A percentile compares a stretch with the other conserved stretches of the same genome.
Conservation (phyloP, 2,329 filamentous ascomycete species). For the Colletotrichum nymphaeae region DNA sequence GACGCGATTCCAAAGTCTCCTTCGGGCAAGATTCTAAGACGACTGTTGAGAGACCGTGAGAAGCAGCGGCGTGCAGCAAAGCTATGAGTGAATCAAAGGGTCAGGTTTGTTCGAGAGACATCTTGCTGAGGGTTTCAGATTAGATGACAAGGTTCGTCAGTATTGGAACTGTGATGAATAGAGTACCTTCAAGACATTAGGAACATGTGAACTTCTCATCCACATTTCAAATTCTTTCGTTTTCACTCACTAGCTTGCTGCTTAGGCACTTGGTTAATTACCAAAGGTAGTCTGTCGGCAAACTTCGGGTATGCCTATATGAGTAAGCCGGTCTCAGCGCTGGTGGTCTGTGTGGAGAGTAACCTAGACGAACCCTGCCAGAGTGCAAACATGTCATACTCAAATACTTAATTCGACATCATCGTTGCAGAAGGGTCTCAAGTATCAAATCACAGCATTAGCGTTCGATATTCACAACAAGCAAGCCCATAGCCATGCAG, state of each 20-base stretch:
- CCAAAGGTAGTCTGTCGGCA: not conserved
- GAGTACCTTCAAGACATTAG: not conserved
- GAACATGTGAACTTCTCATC: not conserved
- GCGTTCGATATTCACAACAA: not conserved
- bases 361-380: not conserved
- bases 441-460: not conserved
- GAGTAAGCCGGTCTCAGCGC: not conserved
- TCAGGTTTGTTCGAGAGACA: not conserved
- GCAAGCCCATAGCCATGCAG: constrained; percentile 16
- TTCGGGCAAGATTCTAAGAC: constrained; percentile 69
- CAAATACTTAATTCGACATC: not conserved
- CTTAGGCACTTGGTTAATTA: not conserved
- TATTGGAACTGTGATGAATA: not conserved
- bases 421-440: not conserved
- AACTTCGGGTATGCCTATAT: constrained; percentile 5
- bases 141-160: not conserved
- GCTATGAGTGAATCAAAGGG: not conserved
- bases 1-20: constrained; percentile 69
- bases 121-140: not conserved
- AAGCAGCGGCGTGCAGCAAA: not conserved
- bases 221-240: too few relatives aligned
- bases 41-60: constrained; percentile 56
- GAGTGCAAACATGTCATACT: not conserved
- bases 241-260: not conserved
- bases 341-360: not conserved